These are phyloP conservation scores for Aplosporella prunicola DNA, from an alignment of 2,329 filamentous ascomycete species.

Conservation along the genomic window DNA sequence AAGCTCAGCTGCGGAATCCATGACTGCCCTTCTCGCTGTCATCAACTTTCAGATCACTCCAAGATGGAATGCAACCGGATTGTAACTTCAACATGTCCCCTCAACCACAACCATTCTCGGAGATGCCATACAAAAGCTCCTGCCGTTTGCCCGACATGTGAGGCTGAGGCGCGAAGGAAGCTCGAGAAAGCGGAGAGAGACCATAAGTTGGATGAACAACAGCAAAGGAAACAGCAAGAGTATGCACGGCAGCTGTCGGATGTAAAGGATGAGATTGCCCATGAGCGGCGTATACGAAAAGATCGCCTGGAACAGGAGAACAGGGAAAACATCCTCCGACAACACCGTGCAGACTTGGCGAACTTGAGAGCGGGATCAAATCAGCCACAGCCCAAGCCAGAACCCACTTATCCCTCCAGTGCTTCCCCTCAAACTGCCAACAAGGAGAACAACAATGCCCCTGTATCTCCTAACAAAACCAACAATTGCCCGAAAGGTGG, in stretches of 20 bases:
- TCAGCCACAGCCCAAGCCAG: too few relatives aligned
- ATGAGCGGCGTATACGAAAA: slow-evolving; percentile 35
- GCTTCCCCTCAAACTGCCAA: too few relatives aligned
- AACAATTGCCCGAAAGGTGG: too few relatives aligned
- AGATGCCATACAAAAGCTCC: slow-evolving; percentile 36
- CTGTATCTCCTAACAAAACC: not conserved
- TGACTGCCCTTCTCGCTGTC: slow-evolving; percentile 51
- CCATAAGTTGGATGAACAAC: slow-evolving; percentile 42
- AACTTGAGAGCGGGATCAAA: too few relatives aligned
- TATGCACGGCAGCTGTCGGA: slow-evolving; percentile 39
- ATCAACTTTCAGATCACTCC: slow-evolving; percentile 51
- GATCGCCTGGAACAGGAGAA: slow-evolving; percentile 38
- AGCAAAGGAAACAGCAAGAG: slow-evolving; percentile 34
- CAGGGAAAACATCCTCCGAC: slow-evolving; percentile 35
- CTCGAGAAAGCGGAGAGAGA: slow-evolving; percentile 39
- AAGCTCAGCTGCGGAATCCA: slow-evolving; percentile 51
- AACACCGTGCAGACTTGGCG: slow-evolving; percentile 40
- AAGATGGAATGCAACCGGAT: slow-evolving; percentile 39
- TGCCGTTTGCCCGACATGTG: slow-evolving; percentile 42
- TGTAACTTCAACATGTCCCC: slow-evolving; percentile 41
- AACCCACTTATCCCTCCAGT: too few relatives aligned
- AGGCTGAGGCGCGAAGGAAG: slow-evolving; percentile 38
- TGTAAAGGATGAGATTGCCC: slow-evolving; percentile 47
- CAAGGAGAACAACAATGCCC: too few relatives aligned
- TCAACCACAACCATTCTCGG: slow-evolving; percentile 41